phyloP scores from a whole-genome alignment of 2,329 filamentous ascomycete species.

The Ceratocystis cubensis region DNA sequence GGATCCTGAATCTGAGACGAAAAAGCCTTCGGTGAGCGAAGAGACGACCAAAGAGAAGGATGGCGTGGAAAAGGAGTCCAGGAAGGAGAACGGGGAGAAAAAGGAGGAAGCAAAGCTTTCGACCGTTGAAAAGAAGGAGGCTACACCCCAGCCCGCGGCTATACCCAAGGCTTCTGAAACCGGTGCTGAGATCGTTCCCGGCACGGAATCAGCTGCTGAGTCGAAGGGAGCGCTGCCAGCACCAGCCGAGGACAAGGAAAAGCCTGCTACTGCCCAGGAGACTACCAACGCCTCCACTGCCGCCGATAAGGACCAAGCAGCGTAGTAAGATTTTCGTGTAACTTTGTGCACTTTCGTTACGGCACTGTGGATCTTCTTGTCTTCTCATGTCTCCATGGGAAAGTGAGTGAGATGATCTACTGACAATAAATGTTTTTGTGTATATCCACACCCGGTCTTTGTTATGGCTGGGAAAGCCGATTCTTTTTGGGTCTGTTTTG shows the following conservation, averaged over 20 bases:
- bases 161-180: not conserved
- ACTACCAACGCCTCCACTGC: not conserved
- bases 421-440: slow-evolving; percentile 2
- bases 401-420: not conserved
- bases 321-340: not conserved
- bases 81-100: not conserved
- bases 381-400: not conserved
- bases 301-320: not conserved
- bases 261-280: not conserved
- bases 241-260: not conserved
- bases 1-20: slow-evolving; percentile 13
- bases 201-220: not conserved
- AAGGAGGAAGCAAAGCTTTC: slow-evolving; percentile 14
- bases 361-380: not conserved
- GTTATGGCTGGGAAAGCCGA: slow-evolving; percentile 4
- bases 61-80: slow-evolving; percentile 23
- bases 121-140: slow-evolving; percentile 21
- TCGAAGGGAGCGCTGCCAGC: not conserved
- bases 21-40: slow-evolving; percentile 22
- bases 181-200: not conserved
- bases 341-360: not conserved
- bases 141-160: not conserved
- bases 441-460: slow-evolving; percentile 3
- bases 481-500: not conserved
- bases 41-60: slow-evolving; percentile 25